Evolutionary conservation across 2,329 filamentous ascomycete genomes (phyloP).

Genomic region (Penicillium sp.): DNA sequence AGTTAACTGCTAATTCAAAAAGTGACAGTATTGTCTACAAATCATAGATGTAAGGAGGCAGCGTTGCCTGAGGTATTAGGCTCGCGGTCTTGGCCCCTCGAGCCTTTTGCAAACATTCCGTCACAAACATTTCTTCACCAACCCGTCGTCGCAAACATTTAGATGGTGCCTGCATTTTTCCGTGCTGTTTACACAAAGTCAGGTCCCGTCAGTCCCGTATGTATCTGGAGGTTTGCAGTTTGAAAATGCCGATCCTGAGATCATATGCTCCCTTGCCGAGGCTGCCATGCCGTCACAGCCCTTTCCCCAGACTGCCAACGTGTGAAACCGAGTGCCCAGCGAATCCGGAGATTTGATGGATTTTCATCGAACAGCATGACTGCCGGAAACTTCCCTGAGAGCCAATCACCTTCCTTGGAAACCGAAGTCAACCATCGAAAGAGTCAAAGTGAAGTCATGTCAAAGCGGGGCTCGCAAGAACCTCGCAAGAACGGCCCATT

Average conservation of each 20-base stretch:
- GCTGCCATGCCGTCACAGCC: background rate
- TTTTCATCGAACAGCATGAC: background rate
- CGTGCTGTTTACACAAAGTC: too few species aligned
- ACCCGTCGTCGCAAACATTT: too few species aligned
- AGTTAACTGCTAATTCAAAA: too few species aligned
- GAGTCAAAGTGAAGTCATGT: background rate
- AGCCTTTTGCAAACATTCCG: too few species aligned
- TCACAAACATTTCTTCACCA: too few species aligned
- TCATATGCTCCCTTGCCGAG: slow-evolving; percentile 7
- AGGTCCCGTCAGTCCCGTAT: too few species aligned
- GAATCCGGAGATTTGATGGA: background rate
- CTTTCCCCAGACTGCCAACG: background rate
- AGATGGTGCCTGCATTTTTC: too few species aligned
- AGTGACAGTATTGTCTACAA: too few species aligned
- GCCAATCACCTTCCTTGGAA: background rate
- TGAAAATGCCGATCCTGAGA: background rate
- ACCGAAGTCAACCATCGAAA: background rate
- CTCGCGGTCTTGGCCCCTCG: too few species aligned
- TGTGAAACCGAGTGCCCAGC: slow-evolving; percentile 1
- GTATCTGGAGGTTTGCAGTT: too few species aligned
- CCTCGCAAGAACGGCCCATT: background rate
- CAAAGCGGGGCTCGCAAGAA: slow-evolving; percentile 7
- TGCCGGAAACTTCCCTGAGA: background rate
- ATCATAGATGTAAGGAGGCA: too few species aligned
- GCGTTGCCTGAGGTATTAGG: too few species aligned